Conservation (phyloP, 352 stramenopile genomes). For the Globisporangium takayamanum region DNA sequence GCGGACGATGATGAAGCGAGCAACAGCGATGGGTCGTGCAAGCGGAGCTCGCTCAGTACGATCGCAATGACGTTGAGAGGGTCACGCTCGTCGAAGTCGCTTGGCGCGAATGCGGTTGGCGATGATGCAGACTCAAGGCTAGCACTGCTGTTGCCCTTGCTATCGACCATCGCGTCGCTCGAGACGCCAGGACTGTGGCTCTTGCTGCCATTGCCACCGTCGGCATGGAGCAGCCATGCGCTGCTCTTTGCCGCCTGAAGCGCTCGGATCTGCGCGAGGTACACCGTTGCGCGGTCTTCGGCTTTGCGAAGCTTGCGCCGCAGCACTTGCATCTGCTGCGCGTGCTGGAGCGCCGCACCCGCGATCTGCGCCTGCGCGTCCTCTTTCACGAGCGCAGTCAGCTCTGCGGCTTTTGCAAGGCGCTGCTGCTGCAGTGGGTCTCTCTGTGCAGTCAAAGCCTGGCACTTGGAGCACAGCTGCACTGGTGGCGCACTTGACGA, state of each 20-base stretch:
- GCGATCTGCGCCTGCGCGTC: conserved; percentile 20
- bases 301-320: conserved; percentile 14
- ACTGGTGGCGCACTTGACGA: not conserved
- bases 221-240: conserved; percentile 7
- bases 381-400: conserved; percentile 21
- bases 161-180: too few species aligned
- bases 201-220: not conserved
- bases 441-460: not conserved
- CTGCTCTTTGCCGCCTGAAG: conserved; percentile 14
- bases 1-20: not conserved
- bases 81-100: not conserved
- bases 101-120: not conserved
- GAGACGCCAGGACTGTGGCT: too few species aligned
- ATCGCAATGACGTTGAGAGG: conserved; percentile 17
- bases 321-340: conserved; percentile 16
- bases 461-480: conserved; percentile 1
- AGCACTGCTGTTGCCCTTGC: too few species aligned
- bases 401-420: conserved; percentile 15
- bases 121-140: too few species aligned
- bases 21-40: conserved; percentile 1
- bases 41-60: conserved; percentile 7
- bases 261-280: conserved; percentile 18
- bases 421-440: conserved; percentile 15
- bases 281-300: conserved; percentile 17
- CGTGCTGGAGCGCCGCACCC: conserved; percentile 16